phyloP scores from a whole-genome alignment of 1,284 basidiomycete species.

The Marasmius oreades region DNA sequence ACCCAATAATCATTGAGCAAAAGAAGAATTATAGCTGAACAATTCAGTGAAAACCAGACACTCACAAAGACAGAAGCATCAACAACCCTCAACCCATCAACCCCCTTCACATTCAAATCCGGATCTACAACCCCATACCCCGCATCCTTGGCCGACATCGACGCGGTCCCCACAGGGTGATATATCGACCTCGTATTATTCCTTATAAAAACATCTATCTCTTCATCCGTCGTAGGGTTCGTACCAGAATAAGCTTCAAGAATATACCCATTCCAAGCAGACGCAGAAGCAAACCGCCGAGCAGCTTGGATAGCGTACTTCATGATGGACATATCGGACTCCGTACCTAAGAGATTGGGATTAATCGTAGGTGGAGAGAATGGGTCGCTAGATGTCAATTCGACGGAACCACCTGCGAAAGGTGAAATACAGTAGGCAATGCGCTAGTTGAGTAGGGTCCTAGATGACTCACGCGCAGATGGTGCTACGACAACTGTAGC shows the following conservation, averaged over 20 bases:
- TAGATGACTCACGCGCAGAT: not conserved
- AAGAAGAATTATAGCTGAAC: constrained; percentile 7
- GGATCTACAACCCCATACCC: constrained; percentile 44
- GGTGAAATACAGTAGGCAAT: no score
- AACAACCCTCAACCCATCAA: constrained; percentile 29
- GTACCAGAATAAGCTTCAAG: constrained; percentile 17
- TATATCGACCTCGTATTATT: constrained; percentile 13
- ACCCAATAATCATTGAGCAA: not conserved
- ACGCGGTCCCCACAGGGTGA: constrained; percentile 26
- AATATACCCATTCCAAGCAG: constrained; percentile 32
- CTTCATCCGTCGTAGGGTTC: constrained; percentile 19
- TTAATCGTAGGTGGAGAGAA: constrained; percentile 36
- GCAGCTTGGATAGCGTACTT: constrained; percentile 28
- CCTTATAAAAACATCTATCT: constrained; percentile 21
- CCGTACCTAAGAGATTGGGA: constrained; percentile 28
- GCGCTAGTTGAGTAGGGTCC: not conserved
- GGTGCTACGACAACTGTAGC: not conserved
- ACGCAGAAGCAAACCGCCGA: constrained; percentile 27
- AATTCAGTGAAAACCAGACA: no score
- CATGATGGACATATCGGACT: constrained; percentile 32
- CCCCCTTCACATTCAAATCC: constrained; percentile 34
- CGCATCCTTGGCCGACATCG: constrained; percentile 21
- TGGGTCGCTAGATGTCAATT: constrained; percentile 22
- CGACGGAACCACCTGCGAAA: constrained; percentile 3
- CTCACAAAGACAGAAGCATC: constrained; percentile 32